phyloP scores from a whole-genome alignment of 2,329 filamentous ascomycete genomes.

The Cytospora leucostoma region DNA sequence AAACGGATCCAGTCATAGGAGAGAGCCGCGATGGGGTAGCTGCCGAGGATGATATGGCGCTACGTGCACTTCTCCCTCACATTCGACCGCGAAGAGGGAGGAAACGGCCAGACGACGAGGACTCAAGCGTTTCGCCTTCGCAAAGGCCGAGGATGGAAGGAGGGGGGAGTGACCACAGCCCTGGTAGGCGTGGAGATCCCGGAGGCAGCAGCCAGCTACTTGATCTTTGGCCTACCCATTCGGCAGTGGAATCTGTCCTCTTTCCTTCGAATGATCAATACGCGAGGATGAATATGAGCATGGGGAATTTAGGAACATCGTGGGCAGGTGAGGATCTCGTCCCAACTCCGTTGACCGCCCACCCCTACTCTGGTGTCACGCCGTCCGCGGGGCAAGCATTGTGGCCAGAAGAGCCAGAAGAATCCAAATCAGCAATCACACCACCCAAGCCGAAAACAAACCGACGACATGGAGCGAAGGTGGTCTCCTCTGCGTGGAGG shows the following conservation, averaged over 20 bases:
- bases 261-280: constrained; percentile 42
- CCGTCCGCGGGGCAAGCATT: constrained; percentile 57
- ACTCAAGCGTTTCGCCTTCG: constrained; percentile 49
- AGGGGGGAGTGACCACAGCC: constrained; percentile 38
- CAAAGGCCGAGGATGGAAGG: constrained; percentile 60
- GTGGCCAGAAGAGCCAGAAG: constrained; percentile 54
- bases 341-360: constrained; percentile 66
- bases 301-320: constrained; percentile 40
- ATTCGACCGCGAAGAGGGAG: constrained; percentile 64
- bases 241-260: constrained; percentile 40
- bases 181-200: constrained; percentile 40
- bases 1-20: constrained; percentile 62
- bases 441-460: constrained; percentile 58
- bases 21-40: constrained; percentile 77
- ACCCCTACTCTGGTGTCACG: constrained; percentile 78
- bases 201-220: constrained; percentile 53
- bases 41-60: constrained; percentile 83
- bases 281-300: constrained; percentile 39
- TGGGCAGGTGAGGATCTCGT: constrained; percentile 56
- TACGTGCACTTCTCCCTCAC: constrained; percentile 80
- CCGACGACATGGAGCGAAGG: constrained; percentile 75
- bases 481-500: constrained; percentile 89
- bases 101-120: constrained; percentile 65
- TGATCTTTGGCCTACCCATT: constrained; percentile 50
- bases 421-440: constrained; percentile 74